These are phyloP conservation scores for Sclerotinia sclerotiorum DNA, from an alignment of 2,329 filamentous ascomycete genomes.

Conservation along the genomic window DNA sequence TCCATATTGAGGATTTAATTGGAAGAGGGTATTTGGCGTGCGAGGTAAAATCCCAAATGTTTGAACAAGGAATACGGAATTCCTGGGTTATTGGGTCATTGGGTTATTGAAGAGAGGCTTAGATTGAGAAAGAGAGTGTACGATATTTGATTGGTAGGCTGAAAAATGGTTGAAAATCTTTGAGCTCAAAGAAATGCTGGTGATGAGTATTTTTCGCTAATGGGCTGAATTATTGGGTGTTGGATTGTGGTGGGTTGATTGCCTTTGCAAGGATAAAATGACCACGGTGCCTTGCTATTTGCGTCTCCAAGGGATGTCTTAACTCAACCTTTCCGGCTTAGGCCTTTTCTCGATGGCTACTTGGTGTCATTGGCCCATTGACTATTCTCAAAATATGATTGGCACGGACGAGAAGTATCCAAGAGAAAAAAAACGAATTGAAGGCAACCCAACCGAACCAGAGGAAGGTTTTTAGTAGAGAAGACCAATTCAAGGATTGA, in stretches of 20 bases:
- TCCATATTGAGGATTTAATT: conserved; percentile 3
- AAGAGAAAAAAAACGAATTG: neutral
- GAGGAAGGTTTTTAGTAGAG: neutral
- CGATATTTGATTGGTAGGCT: conserved; percentile 5
- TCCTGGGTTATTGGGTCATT: conserved; percentile 10
- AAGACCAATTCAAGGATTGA: neutral
- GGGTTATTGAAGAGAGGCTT: conserved; percentile 4
- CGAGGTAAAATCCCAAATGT: neutral
- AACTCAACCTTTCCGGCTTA: neutral
- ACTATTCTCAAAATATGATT: neutral
- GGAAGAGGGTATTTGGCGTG: neutral
- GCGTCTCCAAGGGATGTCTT: neutral
- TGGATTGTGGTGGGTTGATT: neutral
- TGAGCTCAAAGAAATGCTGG: neutral
- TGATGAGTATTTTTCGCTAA: neutral
- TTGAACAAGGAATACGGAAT: conserved; percentile 5
- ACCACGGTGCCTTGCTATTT: neutral
- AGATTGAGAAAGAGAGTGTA: conserved; percentile 3
- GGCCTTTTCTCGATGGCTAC: neutral
- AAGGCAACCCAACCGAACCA: neutral
- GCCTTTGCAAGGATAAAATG: conserved; percentile 6
- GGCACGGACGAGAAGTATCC: neutral
- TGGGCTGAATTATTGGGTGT: conserved; percentile 4
- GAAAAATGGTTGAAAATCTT: conserved; percentile 11
- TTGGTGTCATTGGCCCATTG: neutral